Conservation (phyloP, 2,329 filamentous ascomycete genomes). For the Beauveria sp. region DNA sequence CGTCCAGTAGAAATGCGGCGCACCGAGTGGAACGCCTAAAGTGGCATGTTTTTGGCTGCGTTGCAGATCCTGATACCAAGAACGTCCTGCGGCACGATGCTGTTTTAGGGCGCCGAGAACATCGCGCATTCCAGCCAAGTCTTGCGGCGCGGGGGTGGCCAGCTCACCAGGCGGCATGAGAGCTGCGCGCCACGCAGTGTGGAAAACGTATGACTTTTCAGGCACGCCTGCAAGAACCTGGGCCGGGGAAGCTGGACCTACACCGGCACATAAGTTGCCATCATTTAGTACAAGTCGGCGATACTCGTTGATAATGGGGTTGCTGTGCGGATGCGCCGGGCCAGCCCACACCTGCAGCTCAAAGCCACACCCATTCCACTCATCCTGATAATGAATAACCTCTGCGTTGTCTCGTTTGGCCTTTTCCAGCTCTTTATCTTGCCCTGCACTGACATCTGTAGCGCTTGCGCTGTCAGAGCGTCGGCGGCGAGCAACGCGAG, state of each 20-base stretch:
- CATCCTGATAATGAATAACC: slow-evolving; percentile 18
- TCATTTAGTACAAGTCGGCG: slow-evolving; percentile 33
- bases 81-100: slow-evolving; percentile 28
- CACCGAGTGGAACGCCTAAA: slow-evolving; percentile 13
- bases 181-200: slow-evolving; percentile 45
- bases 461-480: slow-evolving; percentile 1
- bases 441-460: slow-evolving; percentile 4
- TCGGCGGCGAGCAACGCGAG: not conserved
- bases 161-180: slow-evolving; percentile 27
- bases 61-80: slow-evolving; percentile 19
- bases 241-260: slow-evolving; percentile 40
- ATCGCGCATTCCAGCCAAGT: slow-evolving; percentile 34
- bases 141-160: slow-evolving; percentile 20
- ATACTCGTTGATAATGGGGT: slow-evolving; percentile 39
- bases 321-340: slow-evolving; percentile 22
- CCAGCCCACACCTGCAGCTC: slow-evolving; percentile 41
- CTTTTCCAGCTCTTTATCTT: slow-evolving; percentile 2
- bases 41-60: slow-evolving; percentile 8
- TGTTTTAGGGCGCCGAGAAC: slow-evolving; percentile 34
- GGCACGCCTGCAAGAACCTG: slow-evolving; percentile 46
- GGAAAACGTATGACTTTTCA: slow-evolving; percentile 35
- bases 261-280: slow-evolving; percentile 24
- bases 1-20: slow-evolving; percentile 31
- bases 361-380: slow-evolving; percentile 21
- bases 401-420: slow-evolving; percentile 14